A percentile compares a stretch with the other conserved stretches of the same genome.
These are phyloP conservation scores for Lineolata rhizophorae DNA, from an alignment of 495 filamentous ascomycete genomes.

Conservation along the genomic window DNA sequence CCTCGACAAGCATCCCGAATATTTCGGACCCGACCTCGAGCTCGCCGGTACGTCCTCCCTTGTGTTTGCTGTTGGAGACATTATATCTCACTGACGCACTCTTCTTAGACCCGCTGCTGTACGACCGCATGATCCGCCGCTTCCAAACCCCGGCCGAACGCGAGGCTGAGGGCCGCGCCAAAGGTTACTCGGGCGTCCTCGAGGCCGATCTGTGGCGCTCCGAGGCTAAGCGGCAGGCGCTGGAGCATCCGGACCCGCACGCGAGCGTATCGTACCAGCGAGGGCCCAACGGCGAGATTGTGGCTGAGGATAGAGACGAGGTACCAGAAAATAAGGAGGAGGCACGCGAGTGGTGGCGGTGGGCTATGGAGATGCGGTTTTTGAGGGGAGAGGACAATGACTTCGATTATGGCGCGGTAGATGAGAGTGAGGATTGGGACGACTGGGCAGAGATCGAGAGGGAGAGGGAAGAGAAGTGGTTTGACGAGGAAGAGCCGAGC, in stretches of 20 bases:
- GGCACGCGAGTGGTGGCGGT: conserved; percentile 39
- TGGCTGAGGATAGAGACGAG: conserved; percentile 33
- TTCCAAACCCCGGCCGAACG: conserved; percentile 55
- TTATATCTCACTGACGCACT: conserved; percentile 7
- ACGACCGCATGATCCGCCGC: conserved; percentile 57
- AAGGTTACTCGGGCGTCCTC: conserved; percentile 52
- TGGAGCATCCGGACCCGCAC: conserved; percentile 31
- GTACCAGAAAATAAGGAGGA: conserved; percentile 39
- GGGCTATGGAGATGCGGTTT: conserved; percentile 48
- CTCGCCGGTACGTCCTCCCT: conserved; percentile 28
- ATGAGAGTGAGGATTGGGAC: conserved; percentile 48
- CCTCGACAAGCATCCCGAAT: conserved; percentile 38
- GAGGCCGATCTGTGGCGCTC: conserved; percentile 50
- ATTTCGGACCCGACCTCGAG: conserved; percentile 40
- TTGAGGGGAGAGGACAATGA: conserved; percentile 48
- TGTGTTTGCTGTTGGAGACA: not conserved
- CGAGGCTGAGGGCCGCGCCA: conserved; percentile 43
- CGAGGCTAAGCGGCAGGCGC: conserved; percentile 46
- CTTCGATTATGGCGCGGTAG: conserved; percentile 50
- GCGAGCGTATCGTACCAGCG: conserved; percentile 22
- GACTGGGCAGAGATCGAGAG: conserved; percentile 33
- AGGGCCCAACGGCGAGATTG: conserved; percentile 29
- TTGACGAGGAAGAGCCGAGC: conserved; percentile 51
- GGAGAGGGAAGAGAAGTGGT: conserved; percentile 43
- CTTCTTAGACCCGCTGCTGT: conserved; percentile 45